These are phyloP conservation scores for Simplicillium aogashimaense DNA, from an alignment of 2,329 filamentous ascomycete genomes.

Conservation along the genomic window DNA sequence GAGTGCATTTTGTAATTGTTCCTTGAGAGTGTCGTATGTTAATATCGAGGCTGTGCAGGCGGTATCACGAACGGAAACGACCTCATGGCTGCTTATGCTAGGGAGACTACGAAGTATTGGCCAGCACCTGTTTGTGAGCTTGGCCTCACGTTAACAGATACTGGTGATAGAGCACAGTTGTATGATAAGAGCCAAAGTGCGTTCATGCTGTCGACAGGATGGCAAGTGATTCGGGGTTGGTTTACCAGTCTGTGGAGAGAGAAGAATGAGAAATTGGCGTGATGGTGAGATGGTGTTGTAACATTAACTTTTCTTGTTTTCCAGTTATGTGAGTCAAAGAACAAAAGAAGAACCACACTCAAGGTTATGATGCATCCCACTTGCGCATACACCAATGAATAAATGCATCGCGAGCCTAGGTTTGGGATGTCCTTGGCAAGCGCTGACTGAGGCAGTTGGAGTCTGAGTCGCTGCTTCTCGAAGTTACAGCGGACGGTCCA, in stretches of 20 bases:
- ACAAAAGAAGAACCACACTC: too few species aligned
- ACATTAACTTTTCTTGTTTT: too few species aligned
- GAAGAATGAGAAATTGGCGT: too few species aligned
- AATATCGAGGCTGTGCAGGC: conserved; percentile 19
- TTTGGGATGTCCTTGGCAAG: not conserved
- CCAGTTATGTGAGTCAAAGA: too few species aligned
- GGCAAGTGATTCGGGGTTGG: conserved; percentile 6
- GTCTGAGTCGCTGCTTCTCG: not conserved
- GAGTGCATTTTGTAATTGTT: conserved; percentile 11
- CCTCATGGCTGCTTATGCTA: conserved; percentile 40
- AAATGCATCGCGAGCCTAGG: not conserved
- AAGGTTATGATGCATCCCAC: too few species aligned
- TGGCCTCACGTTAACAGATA: conserved; percentile 31
- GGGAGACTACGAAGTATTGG: conserved; percentile 28
- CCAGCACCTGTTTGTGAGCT: conserved; percentile 32
- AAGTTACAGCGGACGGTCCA: not conserved
- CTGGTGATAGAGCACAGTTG: conserved; percentile 35
- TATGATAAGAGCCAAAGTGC: conserved; percentile 26
- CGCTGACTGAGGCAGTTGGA: not conserved
- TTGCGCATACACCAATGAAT: too few species aligned
- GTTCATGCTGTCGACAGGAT: conserved; percentile 23
- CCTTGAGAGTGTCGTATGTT: not conserved
- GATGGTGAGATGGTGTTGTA: too few species aligned
- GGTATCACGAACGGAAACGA: conserved; percentile 48
- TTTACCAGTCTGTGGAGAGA: not conserved